Evolutionary conservation across 768 basidiomycete species (phyloP).

Genomic region (Russula griseocarnosa): DNA sequence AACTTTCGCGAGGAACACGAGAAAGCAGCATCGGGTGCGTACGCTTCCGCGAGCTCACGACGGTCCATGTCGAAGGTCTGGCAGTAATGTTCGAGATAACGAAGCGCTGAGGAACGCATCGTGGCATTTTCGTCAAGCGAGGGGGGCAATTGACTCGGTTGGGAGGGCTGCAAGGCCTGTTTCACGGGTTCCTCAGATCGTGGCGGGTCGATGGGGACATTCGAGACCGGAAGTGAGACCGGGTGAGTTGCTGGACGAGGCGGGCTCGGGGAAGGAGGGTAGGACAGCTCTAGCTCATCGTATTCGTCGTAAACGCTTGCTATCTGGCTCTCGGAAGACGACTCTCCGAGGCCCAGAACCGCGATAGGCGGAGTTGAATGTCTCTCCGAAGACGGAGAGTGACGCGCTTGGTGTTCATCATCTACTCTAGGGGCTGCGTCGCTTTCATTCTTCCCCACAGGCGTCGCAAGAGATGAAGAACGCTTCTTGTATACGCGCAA

Average conservation of each 20-base stretch:
- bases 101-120: conserved; percentile 11
- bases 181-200: background rate
- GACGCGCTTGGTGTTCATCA: background rate
- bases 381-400: background rate
- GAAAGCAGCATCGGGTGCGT: conserved; percentile 17
- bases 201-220: background rate
- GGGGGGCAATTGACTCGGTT: background rate
- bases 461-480: background rate
- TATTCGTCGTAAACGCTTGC: conserved; percentile 10
- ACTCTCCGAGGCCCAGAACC: background rate
- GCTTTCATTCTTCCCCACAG: background rate
- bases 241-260: background rate
- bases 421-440: background rate
- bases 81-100: conserved; percentile 13
- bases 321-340: background rate
- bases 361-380: conserved; percentile 14
- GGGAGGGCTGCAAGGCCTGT: background rate
- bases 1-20: conserved; percentile 18
- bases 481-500: conserved; percentile 17
- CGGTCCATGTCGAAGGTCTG: conserved; percentile 21
- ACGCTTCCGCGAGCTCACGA: conserved; percentile 11
- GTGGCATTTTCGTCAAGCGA: background rate
- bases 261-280: conserved; percentile 1
- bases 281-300: conserved; percentile 20
- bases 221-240: background rate